These are phyloP conservation scores for Melaleuca alternifolia DNA, from an alignment of 345 rosid genomes.

Conservation along the genomic window DNA sequence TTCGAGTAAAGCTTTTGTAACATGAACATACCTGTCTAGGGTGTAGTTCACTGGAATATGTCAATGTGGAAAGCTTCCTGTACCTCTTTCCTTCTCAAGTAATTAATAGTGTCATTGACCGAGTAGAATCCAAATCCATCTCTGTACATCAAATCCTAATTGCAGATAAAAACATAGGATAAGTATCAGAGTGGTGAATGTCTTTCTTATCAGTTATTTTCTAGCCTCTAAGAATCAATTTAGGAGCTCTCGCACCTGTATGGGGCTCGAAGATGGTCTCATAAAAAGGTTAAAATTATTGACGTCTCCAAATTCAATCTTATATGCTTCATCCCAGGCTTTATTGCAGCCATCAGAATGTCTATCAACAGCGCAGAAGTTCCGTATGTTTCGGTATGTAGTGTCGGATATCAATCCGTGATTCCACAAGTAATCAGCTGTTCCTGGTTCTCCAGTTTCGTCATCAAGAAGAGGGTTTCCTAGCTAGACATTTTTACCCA, in stretches of 20 bases:
- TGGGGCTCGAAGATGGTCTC: background rate
- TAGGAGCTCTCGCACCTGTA: background rate
- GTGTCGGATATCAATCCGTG: no score
- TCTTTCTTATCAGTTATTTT: background rate
- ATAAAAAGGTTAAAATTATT: background rate
- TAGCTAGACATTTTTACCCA: background rate
- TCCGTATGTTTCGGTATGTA: no score
- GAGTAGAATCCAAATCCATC: background rate
- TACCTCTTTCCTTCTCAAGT: background rate
- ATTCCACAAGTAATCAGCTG: no score
- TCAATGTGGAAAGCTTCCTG: background rate
- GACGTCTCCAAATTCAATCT: background rate
- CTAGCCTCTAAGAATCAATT: background rate
- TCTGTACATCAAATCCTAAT: background rate
- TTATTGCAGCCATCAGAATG: background rate
- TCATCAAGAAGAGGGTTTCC: background rate
- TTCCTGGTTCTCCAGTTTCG: background rate
- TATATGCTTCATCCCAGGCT: background rate
- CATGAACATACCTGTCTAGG: background rate
- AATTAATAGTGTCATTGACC: background rate
- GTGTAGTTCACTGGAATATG: background rate
- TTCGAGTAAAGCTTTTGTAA: background rate
- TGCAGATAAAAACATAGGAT: background rate
- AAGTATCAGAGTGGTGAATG: background rate
- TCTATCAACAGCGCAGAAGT: background rate